A percentile compares a stretch with the other conserved stretches of the same genome.
Evolutionary conservation across 78 protist genomes (phyloP).

Genomic region (Dictyostelium citrinum): DNA sequence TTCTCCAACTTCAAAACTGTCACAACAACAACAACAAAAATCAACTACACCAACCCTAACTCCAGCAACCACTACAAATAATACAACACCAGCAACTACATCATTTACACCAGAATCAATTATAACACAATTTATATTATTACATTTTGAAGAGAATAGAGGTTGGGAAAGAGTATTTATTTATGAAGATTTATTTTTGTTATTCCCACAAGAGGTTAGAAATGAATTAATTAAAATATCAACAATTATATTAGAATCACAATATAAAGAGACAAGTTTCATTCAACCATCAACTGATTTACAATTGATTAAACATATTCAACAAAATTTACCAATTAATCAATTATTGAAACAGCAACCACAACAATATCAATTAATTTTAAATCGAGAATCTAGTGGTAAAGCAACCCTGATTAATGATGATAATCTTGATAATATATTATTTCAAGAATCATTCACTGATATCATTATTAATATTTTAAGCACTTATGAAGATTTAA

Average conservation of each 20-base stretch:
- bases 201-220: constrained; percentile 32
- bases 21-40: background rate
- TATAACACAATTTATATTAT: constrained; percentile 56
- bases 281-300: constrained; percentile 7
- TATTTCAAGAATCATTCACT: constrained; percentile 64
- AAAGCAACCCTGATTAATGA: background rate
- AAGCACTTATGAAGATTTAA: constrained; percentile 15
- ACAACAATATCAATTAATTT: background rate
- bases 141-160: constrained; percentile 57
- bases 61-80: background rate
- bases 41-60: background rate
- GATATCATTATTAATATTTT: constrained; percentile 44
- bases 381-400: background rate
- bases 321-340: constrained; percentile 22
- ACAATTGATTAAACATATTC: constrained; percentile 36
- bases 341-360: background rate
- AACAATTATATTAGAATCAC: constrained; percentile 44
- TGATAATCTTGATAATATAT: background rate
- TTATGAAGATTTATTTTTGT: constrained; percentile 50
- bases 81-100: background rate
- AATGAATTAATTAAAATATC: constrained; percentile 45
- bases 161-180: constrained; percentile 71
- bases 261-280: constrained; percentile 22
- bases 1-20: background rate
- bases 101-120: constrained; percentile 42